These are phyloP conservation scores for Eurotiales sp. DNA, from an alignment of 2,329 filamentous ascomycete species.

Conservation along the genomic window DNA sequence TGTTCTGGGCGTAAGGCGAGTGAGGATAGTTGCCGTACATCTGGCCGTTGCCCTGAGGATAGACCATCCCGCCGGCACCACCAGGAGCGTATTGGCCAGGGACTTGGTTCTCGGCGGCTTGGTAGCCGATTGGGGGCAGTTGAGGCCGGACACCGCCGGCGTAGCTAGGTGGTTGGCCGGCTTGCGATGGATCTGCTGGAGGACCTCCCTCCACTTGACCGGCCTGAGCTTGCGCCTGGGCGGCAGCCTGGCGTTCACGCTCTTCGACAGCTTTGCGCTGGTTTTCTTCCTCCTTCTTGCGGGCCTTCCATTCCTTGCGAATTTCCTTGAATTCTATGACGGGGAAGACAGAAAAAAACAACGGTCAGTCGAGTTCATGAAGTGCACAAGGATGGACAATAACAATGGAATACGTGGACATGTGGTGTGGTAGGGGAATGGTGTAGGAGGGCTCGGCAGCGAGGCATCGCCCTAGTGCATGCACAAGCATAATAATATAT, in stretches of 20 bases:
- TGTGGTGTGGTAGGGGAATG: too few relatives aligned
- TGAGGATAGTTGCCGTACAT: constrained; percentile 50
- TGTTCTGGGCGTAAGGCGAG: constrained; percentile 48
- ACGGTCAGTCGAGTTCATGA: too few relatives aligned
- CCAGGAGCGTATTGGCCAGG: constrained; percentile 64
- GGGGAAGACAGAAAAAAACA: too few relatives aligned
- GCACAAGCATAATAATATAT: constrained; percentile 1
- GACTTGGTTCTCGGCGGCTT: constrained; percentile 53
- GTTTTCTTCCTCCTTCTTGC: constrained; percentile 97
- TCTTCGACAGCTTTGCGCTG: constrained; percentile 88
- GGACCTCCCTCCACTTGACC: constrained; percentile 45
- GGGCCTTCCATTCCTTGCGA: constrained; percentile 97
- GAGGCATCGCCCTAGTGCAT: background rate
- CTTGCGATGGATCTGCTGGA: constrained; percentile 46
- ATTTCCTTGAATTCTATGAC: constrained; percentile 95
- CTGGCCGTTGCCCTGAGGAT: constrained; percentile 46
- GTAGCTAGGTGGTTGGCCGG: constrained; percentile 42
- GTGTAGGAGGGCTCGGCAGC: too few relatives aligned
- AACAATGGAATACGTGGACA: too few relatives aligned
- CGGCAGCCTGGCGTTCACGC: constrained; percentile 64
- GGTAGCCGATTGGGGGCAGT: constrained; percentile 72
- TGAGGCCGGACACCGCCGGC: constrained; percentile 57
- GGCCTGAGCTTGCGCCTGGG: constrained; percentile 50
- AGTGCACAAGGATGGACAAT: too few relatives aligned
- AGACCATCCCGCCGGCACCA: constrained; percentile 44